Evolutionary conservation across 768 basidiomycete species (phyloP).

Genomic region (Rhodotorula paludigena): DNA sequence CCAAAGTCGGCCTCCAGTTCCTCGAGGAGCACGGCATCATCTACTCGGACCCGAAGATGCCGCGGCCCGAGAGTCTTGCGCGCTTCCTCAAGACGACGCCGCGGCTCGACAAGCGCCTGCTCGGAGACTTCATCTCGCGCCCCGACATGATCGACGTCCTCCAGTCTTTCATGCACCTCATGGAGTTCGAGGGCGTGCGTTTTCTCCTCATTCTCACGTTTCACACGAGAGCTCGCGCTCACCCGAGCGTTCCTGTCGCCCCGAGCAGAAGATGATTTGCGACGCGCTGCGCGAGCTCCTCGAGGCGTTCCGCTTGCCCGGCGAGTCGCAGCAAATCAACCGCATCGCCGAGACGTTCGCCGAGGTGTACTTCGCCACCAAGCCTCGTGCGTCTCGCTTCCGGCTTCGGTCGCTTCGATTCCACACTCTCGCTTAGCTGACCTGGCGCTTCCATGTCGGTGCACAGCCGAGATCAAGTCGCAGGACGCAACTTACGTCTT

Average conservation of each 20-base stretch:
- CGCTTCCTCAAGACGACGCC: slow-evolving; percentile 77
- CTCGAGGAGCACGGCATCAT: slow-evolving; percentile 90
- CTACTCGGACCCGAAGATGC: slow-evolving; percentile 33
- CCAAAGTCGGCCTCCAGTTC: slow-evolving; percentile 82
- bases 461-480: slow-evolving; percentile 78
- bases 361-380: slow-evolving; percentile 75
- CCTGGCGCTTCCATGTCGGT: no score
- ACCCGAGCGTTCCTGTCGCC: not conserved
- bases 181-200: slow-evolving; percentile 81
- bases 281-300: slow-evolving; percentile 94
- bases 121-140: slow-evolving; percentile 88
- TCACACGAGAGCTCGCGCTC: not conserved
- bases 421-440: no score
- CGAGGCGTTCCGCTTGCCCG: slow-evolving; percentile 88
- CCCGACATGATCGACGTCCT: slow-evolving; percentile 80
- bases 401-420: slow-evolving; percentile 52
- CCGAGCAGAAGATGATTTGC: slow-evolving; percentile 77
- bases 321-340: slow-evolving; percentile 87
- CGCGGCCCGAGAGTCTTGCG: slow-evolving; percentile 61
- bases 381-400: no score
- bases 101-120: slow-evolving; percentile 80
- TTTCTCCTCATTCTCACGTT: not conserved
- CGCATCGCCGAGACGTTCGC: slow-evolving; percentile 95
- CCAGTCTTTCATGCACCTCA: slow-evolving; percentile 77
- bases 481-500: slow-evolving; percentile 92